phyloP scores from a whole-genome alignment of 2,329 filamentous ascomycete species.

The Aspergillus sp. region DNA sequence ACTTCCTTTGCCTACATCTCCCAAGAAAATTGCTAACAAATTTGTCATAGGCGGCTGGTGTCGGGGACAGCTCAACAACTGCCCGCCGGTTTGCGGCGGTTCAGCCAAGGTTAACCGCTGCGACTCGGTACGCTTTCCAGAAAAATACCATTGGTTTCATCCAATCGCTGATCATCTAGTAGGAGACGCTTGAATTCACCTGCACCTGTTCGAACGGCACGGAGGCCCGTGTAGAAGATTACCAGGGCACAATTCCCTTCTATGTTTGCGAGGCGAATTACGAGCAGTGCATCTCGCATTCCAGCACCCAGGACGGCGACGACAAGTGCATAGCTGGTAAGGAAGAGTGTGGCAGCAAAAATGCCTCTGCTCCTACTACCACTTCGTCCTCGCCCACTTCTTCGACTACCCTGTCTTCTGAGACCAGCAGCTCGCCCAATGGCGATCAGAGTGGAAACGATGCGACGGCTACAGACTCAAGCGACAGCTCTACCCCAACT shows the following conservation, averaged over 20 bases:
- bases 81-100: conserved; percentile 60
- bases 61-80: conserved; percentile 57
- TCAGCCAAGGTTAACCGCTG: conserved; percentile 54
- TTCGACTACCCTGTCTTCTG: conserved; percentile 29
- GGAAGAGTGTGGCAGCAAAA: conserved; percentile 54
- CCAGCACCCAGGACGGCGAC: conserved; percentile 44
- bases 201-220: conserved; percentile 60
- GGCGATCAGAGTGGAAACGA: conserved; percentile 20
- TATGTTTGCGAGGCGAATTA: conserved; percentile 59
- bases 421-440: conserved; percentile 29
- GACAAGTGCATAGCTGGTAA: conserved; percentile 47
- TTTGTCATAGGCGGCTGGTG: conserved; percentile 54
- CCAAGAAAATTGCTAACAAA: not conserved
- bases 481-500: conserved; percentile 16
- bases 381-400: conserved; percentile 28
- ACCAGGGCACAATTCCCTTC: conserved; percentile 59
- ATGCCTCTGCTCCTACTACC: conserved; percentile 36
- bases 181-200: conserved; percentile 54
- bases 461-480: conserved; percentile 17
- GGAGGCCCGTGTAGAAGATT: conserved; percentile 56
- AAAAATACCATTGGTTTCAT: not conserved
- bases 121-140: conserved; percentile 50
- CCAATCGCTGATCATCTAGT: not conserved
- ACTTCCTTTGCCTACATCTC: not conserved
- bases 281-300: conserved; percentile 46